Evolutionary conservation across 2,329 filamentous ascomycete genomes (phyloP), one percentile per base, ranked within the genome.

Genomic region (Colletotrichum musicola): DNA sequence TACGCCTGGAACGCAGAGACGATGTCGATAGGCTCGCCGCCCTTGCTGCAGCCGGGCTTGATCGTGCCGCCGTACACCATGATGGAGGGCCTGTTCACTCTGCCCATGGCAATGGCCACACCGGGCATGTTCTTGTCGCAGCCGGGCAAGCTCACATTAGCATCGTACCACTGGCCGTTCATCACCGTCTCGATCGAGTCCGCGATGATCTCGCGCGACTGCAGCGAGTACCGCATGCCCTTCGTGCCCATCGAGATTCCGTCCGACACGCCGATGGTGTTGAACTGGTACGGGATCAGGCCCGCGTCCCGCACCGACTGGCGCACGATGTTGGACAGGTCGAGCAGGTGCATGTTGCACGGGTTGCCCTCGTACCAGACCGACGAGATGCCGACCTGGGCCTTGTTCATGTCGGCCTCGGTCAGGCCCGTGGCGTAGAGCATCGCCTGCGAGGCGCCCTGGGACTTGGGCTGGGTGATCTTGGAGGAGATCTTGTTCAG

Each of bases 121-220:
- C 93, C 93, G 1, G 94, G 94, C 96, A 99, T 98, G 84, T 99
- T 99, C 90, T 99, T 99, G 88, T 99, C 96, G 82, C 96, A 99
- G 56, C 96, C 96, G 14, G 96, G 96, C 75, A 99, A 92, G 61
- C 94, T 97, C 78, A 99, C 92, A 81, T 98, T 98, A 74, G 90
- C 95, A 81, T 99, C 96, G 79, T 99, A 98, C 94, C 95, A 98
- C 83, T 99, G 96, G 16, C 94, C 96, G 73, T 94, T 92, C 95
- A 98, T 99, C 75, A 99, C 96, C 5, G 96, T 98, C 87, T 99
- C 96, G 76, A 99, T 97, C 71, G 93, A 97, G 83, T 99, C 96
- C 76, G 96, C 96, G 75, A 99, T 99, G 76, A 99, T 89, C 81
- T 99, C 96, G 79, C 96, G 89, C 74, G 93, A 97, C 84, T 98